A percentile compares a stretch with the other conserved stretches of the same genome.
Conservation (phyloP, 108 stramenopile species). For the Pseudonitzschia multiseries region DNA sequence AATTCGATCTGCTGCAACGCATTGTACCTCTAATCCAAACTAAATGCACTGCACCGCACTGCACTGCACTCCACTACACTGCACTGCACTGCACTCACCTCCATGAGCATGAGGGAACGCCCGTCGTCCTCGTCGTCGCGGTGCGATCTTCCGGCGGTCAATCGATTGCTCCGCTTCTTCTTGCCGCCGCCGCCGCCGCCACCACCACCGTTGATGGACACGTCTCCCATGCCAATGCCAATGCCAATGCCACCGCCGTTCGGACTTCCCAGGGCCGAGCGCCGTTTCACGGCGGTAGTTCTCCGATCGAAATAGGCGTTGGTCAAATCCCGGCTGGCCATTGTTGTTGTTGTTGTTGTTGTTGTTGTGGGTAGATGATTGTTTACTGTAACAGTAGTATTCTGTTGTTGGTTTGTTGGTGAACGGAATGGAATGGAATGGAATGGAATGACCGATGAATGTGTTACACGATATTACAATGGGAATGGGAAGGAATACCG, state of each 20-base stretch:
- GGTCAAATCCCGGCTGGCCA: conserved; percentile 90
- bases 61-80: no score
- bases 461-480: no score
- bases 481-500: no score
- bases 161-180: conserved; percentile 1
- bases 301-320: conserved; percentile 75
- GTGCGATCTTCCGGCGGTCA: conserved; percentile 34
- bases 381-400: no score
- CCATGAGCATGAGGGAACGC: conserved; percentile 46
- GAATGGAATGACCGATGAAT: no score
- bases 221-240: conserved; percentile 32
- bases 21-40: no score
- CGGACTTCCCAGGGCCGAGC: conserved; percentile 11
- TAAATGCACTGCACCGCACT: no score
- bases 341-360: conserved; percentile 30
- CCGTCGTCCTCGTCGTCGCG: conserved; percentile 25
- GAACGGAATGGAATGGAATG: no score
- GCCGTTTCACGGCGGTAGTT: conserved; percentile 64
- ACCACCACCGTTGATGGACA: not conserved
- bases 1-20: no score
- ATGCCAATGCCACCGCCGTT: not conserved
- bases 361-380: not conserved
- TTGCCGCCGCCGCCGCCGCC: not conserved
- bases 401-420: no score
- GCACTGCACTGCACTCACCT: conserved; percentile 11